Evolutionary conservation across 768 basidiomycete genomes (phyloP).

Genomic region (Tephrocybe sp.): DNA sequence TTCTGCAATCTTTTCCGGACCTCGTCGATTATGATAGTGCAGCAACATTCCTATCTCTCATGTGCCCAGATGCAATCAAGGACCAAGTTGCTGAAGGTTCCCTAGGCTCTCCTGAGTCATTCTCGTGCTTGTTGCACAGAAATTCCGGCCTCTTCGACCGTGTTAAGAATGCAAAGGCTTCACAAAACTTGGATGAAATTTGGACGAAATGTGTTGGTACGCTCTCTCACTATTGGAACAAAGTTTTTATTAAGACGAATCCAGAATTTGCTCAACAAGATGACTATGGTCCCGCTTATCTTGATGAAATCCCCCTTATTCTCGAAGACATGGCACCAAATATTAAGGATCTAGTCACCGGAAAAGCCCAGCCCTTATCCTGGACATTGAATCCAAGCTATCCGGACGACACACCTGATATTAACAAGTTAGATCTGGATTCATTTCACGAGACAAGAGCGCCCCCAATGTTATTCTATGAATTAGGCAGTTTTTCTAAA

Average conservation of each 20-base stretch:
- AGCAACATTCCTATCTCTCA: neutral
- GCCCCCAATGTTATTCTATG: neutral
- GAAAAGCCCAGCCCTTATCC: neutral
- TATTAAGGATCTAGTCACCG: neutral
- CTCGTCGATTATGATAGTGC: neutral
- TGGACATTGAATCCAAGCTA: neutral
- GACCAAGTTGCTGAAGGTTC: neutral
- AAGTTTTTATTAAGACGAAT: neutral
- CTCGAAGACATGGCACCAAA: neutral
- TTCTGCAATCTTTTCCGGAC: neutral
- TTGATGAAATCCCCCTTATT: neutral
- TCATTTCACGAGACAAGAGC: neutral
- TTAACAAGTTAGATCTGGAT: neutral
- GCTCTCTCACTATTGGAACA: neutral
- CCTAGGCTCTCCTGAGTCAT: constrained; percentile 1
- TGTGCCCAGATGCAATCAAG: neutral
- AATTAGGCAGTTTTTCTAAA: neutral
- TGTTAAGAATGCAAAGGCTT: neutral
- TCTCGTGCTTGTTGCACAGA: neutral
- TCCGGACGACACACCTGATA: neutral
- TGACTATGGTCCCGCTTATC: neutral
- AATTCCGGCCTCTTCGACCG: neutral
- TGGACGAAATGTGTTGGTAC: neutral
- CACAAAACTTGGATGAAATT: neutral
- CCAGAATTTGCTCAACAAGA: neutral